Evolutionary conservation across 2,329 filamentous ascomycete species (phyloP).

Genomic region (Apiospora hydei): DNA sequence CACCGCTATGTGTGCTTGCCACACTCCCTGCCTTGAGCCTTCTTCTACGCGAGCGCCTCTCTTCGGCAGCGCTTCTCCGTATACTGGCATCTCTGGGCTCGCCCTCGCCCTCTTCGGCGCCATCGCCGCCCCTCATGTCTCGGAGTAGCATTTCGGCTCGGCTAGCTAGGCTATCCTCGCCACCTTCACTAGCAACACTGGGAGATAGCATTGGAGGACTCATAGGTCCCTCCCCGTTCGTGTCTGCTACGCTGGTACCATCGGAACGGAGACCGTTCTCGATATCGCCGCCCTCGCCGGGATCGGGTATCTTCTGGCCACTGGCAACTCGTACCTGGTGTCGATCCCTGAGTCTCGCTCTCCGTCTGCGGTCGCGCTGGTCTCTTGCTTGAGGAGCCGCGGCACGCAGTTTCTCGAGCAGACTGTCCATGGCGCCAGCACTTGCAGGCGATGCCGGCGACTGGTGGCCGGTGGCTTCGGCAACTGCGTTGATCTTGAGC

Average conservation of each 20-base stretch:
- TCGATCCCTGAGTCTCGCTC: constrained; percentile 87
- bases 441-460: constrained; percentile 71
- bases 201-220: constrained; percentile 59
- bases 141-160: constrained; percentile 84
- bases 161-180: constrained; percentile 80
- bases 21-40: constrained; percentile 41
- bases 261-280: constrained; percentile 50
- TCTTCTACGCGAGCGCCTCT: constrained; percentile 42
- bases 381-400: constrained; percentile 90
- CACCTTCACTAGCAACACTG: constrained; percentile 45
- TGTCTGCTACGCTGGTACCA: constrained; percentile 48
- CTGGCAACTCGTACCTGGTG: constrained; percentile 90
- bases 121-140: constrained; percentile 74
- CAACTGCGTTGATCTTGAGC: constrained; percentile 60
- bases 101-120: constrained; percentile 60
- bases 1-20: constrained; percentile 32
- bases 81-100: constrained; percentile 64
- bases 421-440: constrained; percentile 92
- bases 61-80: constrained; percentile 58
- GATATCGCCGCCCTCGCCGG: constrained; percentile 66
- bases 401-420: constrained; percentile 92
- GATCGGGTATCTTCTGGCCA: constrained; percentile 85
- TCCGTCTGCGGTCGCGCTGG: constrained; percentile 84
- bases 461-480: constrained; percentile 48
- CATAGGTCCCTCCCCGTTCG: constrained; percentile 56